A percentile compares a stretch with the other conserved stretches of the same genome.
Conservation (phyloP, 352 stramenopile species). For the Saprolegnia diclina region DNA sequence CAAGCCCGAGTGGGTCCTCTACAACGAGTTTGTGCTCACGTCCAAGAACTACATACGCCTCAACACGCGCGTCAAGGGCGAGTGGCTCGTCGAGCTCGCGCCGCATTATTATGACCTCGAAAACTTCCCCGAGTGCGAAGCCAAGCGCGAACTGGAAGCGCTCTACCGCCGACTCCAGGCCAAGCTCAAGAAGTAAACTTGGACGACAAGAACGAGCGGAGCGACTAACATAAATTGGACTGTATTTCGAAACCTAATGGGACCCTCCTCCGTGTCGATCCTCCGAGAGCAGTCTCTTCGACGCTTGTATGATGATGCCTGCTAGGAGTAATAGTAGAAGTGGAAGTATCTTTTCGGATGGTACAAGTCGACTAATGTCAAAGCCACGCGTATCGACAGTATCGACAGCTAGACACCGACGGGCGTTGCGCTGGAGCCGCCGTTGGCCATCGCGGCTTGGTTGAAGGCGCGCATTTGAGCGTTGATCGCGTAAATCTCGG, state of each 20-base stretch:
- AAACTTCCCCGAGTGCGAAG: constrained; percentile 96
- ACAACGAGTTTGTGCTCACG: constrained; percentile 99
- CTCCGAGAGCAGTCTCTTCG: too few species aligned
- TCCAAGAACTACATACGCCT: constrained; percentile 99
- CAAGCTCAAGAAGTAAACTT: constrained; percentile 11
- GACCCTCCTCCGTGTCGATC: too few species aligned
- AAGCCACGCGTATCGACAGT: too few species aligned
- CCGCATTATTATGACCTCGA: constrained; percentile 97
- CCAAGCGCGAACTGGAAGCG: constrained; percentile 91
- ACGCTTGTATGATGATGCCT: too few species aligned
- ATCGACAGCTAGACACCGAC: too few species aligned
- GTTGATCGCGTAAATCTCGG: constrained; percentile 22
- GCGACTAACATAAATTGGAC: too few species aligned
- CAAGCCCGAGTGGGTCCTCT: constrained; percentile 97
- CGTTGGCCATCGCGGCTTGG: neutral
- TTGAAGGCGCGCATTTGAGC: constrained; percentile 10
- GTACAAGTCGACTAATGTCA: too few species aligned
- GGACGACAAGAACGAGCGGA: neutral
- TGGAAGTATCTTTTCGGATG: too few species aligned
- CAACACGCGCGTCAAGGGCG: constrained; percentile 90
- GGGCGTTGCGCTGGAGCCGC: too few species aligned
- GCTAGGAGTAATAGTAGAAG: too few species aligned
- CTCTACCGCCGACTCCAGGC: constrained; percentile 52
- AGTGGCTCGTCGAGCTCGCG: constrained; percentile 90
- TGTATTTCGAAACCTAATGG: too few species aligned